phyloP scores from a whole-genome alignment of 2,329 filamentous ascomycete genomes.

The Exophiala alcalophila region DNA sequence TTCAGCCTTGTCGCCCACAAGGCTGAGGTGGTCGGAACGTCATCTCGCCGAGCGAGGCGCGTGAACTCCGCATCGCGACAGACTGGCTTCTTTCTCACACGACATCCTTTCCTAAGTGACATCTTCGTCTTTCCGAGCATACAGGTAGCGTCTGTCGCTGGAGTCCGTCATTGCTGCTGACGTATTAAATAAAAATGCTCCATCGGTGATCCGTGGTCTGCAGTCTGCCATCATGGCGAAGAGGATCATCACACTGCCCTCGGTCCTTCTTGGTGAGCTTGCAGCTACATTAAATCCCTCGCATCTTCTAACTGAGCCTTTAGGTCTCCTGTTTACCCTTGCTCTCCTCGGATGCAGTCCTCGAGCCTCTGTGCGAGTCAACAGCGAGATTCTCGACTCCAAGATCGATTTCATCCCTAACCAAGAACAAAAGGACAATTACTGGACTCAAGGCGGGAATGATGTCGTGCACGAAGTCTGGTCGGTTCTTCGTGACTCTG shows the following conservation, averaged over 20 bases:
- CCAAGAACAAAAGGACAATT: constrained; percentile 21
- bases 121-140: neutral
- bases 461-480: constrained; percentile 29
- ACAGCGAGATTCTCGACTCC: constrained; percentile 1
- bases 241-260: constrained; percentile 1
- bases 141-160: neutral
- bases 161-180: neutral
- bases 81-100: constrained; percentile 16
- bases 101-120: neutral
- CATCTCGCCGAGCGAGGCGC: constrained; percentile 13
- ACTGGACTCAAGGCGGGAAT: constrained; percentile 26
- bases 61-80: constrained; percentile 13
- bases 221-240: constrained; percentile 14
- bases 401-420: constrained; percentile 11
- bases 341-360: neutral
- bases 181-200: constrained; percentile 9
- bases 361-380: constrained; percentile 7
- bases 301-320: neutral
- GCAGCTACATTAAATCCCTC: neutral
- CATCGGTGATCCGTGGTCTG: constrained; percentile 4
- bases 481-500: constrained; percentile 27
- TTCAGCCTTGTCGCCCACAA: neutral
- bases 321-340: constrained; percentile 7
- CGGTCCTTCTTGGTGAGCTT: constrained; percentile 15
- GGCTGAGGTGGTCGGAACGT: constrained; percentile 13